phyloP scores from a whole-genome alignment of 23 red algal species.

The Gracilaria gracilis region DNA sequence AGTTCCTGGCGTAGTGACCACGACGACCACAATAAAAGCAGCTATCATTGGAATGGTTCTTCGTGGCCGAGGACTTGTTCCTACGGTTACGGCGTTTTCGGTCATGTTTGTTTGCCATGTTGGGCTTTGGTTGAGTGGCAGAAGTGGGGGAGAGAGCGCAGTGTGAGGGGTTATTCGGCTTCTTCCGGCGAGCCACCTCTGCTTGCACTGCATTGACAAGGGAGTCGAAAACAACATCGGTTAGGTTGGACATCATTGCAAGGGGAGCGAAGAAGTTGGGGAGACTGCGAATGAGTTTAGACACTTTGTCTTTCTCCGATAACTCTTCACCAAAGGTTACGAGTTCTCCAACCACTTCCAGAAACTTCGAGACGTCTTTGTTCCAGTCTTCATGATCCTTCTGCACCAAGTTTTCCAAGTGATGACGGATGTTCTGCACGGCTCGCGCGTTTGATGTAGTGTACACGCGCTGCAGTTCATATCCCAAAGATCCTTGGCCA shows the following conservation, averaged over 20 bases:
- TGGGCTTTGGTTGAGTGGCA: too few species aligned
- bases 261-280: constrained; percentile 10
- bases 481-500: constrained; percentile 44
- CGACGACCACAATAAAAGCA: not conserved
- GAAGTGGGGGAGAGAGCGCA: not conserved
- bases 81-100: not conserved
- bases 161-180: not conserved
- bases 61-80: not conserved
- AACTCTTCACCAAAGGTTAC: constrained; percentile 4
- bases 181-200: constrained; percentile 23
- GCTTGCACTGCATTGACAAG: constrained; percentile 8
- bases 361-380: constrained; percentile 18
- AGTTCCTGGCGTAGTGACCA: not conserved
- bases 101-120: not conserved
- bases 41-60: not conserved
- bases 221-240: not conserved
- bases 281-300: too few species aligned
- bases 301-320: constrained; percentile 17
- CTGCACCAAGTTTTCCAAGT: constrained; percentile 14
- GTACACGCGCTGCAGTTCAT: constrained; percentile 5
- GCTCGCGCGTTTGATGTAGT: constrained; percentile 1
- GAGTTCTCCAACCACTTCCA: not conserved
- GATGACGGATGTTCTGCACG: not conserved
- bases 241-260: constrained; percentile 15
- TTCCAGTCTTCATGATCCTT: constrained; percentile 13